Conservation (phyloP, 768 basidiomycete genomes). For the Mycena polygramma region DNA sequence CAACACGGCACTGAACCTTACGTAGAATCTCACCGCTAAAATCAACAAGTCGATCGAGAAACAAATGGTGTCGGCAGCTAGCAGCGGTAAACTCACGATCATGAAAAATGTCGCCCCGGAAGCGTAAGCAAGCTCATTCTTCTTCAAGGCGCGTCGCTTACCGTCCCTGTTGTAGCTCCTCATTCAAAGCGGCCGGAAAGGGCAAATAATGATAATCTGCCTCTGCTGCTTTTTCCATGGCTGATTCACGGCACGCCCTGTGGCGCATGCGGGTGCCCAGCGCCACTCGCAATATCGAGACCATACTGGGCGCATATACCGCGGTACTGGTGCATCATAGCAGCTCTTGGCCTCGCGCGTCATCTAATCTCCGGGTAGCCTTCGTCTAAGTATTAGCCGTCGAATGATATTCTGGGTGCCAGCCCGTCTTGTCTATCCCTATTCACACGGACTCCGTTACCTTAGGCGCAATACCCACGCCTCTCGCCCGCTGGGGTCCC, state of each 20-base stretch:
- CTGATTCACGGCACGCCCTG: not conserved
- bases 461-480: not conserved
- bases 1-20: conserved; percentile 8
- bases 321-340: not conserved
- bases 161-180: conserved; percentile 7
- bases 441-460: not conserved
- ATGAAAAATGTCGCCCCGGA: conserved; percentile 79
- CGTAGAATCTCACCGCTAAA: conserved; percentile 86
- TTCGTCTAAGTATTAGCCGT: not conserved
- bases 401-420: conserved; percentile 4
- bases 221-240: not conserved
- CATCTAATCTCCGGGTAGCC: conserved; percentile 4
- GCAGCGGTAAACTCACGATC: conserved; percentile 90
- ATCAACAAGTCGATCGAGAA: conserved; percentile 93
- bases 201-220: conserved; percentile 13
- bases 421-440: not conserved
- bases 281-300: too few species aligned
- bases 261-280: not conserved
- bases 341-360: too few species aligned
- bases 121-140: conserved; percentile 45
- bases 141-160: not conserved
- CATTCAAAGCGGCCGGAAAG: conserved; percentile 19
- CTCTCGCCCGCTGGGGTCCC: too few species aligned
- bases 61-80: conserved; percentile 92
- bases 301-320: not conserved